Conservation (phyloP, 176 grass and related monocot genomes). For the Musa acuminata region DNA sequence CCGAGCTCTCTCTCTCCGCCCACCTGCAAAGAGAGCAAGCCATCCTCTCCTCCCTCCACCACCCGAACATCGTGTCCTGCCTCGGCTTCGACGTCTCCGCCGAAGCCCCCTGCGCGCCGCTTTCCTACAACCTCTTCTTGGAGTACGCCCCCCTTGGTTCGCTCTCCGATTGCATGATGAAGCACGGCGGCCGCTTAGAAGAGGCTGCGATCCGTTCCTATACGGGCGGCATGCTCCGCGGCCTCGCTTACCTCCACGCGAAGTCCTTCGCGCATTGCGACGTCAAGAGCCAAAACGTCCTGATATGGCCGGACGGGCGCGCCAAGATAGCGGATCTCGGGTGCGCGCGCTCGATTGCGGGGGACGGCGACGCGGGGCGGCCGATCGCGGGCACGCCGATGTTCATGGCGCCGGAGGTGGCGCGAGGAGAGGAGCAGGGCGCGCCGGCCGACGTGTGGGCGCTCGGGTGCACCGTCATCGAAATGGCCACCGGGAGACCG, state of each 20-base stretch:
- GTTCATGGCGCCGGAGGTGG: slow-evolving; percentile 12
- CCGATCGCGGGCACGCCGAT: slow-evolving; percentile 2
- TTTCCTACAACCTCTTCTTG: slow-evolving; percentile 11
- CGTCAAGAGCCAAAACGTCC: slow-evolving; percentile 9
- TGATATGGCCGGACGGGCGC: background rate
- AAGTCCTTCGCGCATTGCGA: slow-evolving; percentile 4
- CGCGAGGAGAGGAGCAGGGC: slow-evolving; percentile 8
- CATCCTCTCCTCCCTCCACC: slow-evolving; percentile 1
- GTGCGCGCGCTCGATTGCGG: background rate
- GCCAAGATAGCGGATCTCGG: slow-evolving; percentile 8
- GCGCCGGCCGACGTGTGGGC: slow-evolving; percentile 10
- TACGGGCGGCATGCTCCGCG: background rate
- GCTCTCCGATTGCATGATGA: background rate
- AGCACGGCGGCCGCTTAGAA: background rate
- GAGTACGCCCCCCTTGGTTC: slow-evolving; percentile 1
- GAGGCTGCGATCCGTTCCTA: background rate
- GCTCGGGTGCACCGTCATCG: slow-evolving; percentile 8
- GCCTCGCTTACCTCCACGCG: slow-evolving; percentile 13
- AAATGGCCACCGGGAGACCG: slow-evolving; percentile 5
- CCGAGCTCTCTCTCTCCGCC: slow-evolving; percentile 1
- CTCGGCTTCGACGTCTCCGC: slow-evolving; percentile 8
- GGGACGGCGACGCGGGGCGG: background rate
- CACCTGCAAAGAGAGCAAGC: slow-evolving; percentile 3
- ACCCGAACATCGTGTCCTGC: slow-evolving; percentile 15
- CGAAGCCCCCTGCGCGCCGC: background rate